These are phyloP conservation scores for Paecilomyces variotii DNA, from an alignment of 2,329 filamentous ascomycete species.

Conservation along the genomic window DNA sequence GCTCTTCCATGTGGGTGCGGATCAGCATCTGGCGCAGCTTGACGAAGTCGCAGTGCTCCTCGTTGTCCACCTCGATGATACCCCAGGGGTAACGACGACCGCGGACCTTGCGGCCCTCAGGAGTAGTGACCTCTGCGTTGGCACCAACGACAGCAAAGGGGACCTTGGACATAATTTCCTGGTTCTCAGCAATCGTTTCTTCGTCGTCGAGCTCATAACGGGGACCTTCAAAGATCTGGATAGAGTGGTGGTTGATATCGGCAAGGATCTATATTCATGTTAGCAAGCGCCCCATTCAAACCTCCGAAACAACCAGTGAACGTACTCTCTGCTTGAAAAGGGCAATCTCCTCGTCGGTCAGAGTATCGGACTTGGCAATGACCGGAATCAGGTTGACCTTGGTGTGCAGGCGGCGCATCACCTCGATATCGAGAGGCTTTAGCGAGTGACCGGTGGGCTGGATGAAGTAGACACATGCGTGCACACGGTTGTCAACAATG, in stretches of 20 bases:
- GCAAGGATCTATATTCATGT: slow-evolving; percentile 65
- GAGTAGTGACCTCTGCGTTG: slow-evolving; percentile 83
- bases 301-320: background rate
- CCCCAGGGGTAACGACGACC: slow-evolving; percentile 97
- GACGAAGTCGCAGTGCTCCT: slow-evolving; percentile 99
- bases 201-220: slow-evolving; percentile 98
- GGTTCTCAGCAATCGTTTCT: slow-evolving; percentile 99
- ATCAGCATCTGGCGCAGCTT: slow-evolving; percentile 99
- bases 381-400: slow-evolving; percentile 99
- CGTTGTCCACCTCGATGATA: slow-evolving; percentile 97
- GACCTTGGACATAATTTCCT: slow-evolving; percentile 99
- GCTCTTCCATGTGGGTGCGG: slow-evolving; percentile 99
- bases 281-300: too few relatives aligned
- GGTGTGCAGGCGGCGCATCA: slow-evolving; percentile 98
- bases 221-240: slow-evolving; percentile 98
- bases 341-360: slow-evolving; percentile 92
- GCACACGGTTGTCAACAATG: slow-evolving; percentile 98
- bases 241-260: slow-evolving; percentile 93
- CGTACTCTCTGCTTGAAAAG: slow-evolving; percentile 94
- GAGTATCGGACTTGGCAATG: slow-evolving; percentile 95
- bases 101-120: slow-evolving; percentile 90
- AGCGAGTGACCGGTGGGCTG: slow-evolving; percentile 97
- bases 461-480: slow-evolving; percentile 99
- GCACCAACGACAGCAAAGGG: slow-evolving; percentile 97
- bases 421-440: slow-evolving; percentile 97